Evolutionary conservation across 2,329 filamentous ascomycete genomes (phyloP).

Genomic region (Xylaria hypoxylon): DNA sequence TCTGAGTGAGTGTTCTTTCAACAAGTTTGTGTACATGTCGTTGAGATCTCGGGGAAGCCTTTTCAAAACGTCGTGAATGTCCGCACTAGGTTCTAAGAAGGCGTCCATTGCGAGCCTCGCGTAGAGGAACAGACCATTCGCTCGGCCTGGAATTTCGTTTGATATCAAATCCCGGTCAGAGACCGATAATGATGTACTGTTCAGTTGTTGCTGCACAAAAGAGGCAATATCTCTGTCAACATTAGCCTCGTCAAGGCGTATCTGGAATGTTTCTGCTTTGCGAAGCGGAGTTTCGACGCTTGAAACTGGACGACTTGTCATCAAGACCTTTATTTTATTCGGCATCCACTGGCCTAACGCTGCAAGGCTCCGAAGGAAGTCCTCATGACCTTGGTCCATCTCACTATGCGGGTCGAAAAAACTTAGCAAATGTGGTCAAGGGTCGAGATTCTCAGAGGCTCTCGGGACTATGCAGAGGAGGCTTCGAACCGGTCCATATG

Average conservation of each 20-base stretch:
- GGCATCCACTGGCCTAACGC: conserved; percentile 27
- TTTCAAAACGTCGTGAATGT: conserved; percentile 46
- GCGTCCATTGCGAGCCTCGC: conserved; percentile 58
- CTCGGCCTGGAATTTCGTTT: conserved; percentile 52
- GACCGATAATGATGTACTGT: conserved; percentile 3
- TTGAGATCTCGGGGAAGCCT: conserved; percentile 54
- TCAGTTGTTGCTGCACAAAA: conserved; percentile 49
- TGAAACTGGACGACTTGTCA: conserved; percentile 22
- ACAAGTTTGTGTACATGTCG: conserved; percentile 52
- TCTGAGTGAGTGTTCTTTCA: conserved; percentile 14
- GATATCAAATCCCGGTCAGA: conserved; percentile 42
- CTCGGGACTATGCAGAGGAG: neutral
- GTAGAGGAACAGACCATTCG: conserved; percentile 60
- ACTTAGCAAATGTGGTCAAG: no score
- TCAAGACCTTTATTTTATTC: conserved; percentile 14
- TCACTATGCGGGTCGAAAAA: conserved; percentile 7
- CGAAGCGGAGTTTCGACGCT: conserved; percentile 43
- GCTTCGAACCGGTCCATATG: neutral
- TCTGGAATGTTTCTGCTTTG: conserved; percentile 42
- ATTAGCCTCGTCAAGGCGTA: conserved; percentile 53
- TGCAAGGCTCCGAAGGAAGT: conserved; percentile 21
- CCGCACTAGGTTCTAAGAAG: conserved; percentile 46
- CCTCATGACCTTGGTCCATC: conserved; percentile 26
- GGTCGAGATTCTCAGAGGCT: no score
- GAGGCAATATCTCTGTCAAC: conserved; percentile 57